Percentiles rank a stretch among this genome's conserved stretches.
phyloP scores from a whole-genome alignment of 2,329 filamentous ascomycete genomes.

The Aspergillus chevalieri region DNA sequence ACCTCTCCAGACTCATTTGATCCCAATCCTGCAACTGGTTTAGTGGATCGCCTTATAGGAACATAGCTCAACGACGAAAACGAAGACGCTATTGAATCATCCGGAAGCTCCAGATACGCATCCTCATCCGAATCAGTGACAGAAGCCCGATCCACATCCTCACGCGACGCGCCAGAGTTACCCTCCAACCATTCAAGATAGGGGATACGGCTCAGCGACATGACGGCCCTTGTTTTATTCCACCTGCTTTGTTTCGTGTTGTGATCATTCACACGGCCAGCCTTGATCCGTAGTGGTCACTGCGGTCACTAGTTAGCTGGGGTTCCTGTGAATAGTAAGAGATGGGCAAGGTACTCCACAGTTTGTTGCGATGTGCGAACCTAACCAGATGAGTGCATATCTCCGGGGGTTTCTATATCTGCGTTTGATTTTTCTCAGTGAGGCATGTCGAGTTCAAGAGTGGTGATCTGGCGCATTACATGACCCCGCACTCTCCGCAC shows the following conservation, averaged over 20 bases:
- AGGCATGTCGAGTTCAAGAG: too few species aligned
- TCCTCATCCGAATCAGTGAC: constrained; percentile 19
- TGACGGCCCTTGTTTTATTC: constrained; percentile 8
- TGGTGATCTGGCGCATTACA: background rate
- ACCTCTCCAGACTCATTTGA: constrained; percentile 29
- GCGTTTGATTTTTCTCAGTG: too few species aligned
- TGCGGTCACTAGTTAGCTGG: background rate
- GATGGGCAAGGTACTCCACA: too few species aligned
- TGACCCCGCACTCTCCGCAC: background rate
- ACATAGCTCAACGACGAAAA: constrained; percentile 25
- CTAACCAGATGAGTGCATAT: too few species aligned
- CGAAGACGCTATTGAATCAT: constrained; percentile 26
- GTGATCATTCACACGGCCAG: too few species aligned
- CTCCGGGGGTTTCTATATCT: too few species aligned
- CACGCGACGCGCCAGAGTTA: constrained; percentile 22
- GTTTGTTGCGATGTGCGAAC: too few species aligned
- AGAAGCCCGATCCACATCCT: constrained; percentile 13
- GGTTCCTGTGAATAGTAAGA: background rate
- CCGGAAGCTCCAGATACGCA: constrained; percentile 25
- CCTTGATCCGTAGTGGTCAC: too few species aligned
- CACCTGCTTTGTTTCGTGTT: background rate
- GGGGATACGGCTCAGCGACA: constrained; percentile 39
- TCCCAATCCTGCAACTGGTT: constrained; percentile 34
- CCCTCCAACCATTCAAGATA: constrained; percentile 42
- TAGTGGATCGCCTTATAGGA: constrained; percentile 26